These are phyloP conservation scores for Xylariaceae sp. DNA, from an alignment of 2,329 filamentous ascomycete species.

Conservation along the genomic window DNA sequence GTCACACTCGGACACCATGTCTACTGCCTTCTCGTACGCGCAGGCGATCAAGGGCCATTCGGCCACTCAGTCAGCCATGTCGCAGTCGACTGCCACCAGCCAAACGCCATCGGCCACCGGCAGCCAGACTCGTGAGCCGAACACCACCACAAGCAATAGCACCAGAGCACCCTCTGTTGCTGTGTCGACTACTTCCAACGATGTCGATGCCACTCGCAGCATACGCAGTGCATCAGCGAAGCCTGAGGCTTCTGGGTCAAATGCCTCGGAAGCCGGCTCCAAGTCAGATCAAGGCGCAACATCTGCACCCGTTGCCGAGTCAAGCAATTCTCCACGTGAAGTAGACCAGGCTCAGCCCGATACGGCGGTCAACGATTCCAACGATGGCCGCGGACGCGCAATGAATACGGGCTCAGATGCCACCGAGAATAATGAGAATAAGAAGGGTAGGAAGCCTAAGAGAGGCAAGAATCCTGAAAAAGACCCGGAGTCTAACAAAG, in stretches of 20 bases:
- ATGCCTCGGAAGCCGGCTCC: constrained; percentile 16
- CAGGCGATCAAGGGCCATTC: constrained; percentile 85
- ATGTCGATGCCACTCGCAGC: constrained; percentile 28
- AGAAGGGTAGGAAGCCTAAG: constrained; percentile 61
- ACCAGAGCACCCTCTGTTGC: constrained; percentile 34
- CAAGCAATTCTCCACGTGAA: constrained; percentile 13
- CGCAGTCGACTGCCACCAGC: constrained; percentile 29
- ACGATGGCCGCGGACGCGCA: constrained; percentile 50
- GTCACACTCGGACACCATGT: constrained; percentile 39
- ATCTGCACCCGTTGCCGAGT: constrained; percentile 13
- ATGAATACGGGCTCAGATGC: constrained; percentile 61
- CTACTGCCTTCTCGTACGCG: constrained; percentile 80
- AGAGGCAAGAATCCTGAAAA: constrained; percentile 52
- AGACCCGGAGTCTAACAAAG: constrained; percentile 50
- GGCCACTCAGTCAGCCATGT: constrained; percentile 31
- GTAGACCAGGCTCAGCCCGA: constrained; percentile 21
- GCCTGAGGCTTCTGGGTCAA: constrained; percentile 18
- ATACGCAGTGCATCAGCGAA: constrained; percentile 25
- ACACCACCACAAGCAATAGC: constrained; percentile 27
- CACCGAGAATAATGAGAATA: constrained; percentile 63
- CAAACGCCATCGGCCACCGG: constrained; percentile 30
- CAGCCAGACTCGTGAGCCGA: constrained; percentile 33
- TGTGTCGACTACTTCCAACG: constrained; percentile 35
- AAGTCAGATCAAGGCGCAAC: constrained; percentile 19
- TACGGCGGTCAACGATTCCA: constrained; percentile 29